Evolutionary conservation across 148 eudicot genomes (phyloP), one percentile per base, ranked within the genome.

Genomic region (Rhododendron molle): DNA sequence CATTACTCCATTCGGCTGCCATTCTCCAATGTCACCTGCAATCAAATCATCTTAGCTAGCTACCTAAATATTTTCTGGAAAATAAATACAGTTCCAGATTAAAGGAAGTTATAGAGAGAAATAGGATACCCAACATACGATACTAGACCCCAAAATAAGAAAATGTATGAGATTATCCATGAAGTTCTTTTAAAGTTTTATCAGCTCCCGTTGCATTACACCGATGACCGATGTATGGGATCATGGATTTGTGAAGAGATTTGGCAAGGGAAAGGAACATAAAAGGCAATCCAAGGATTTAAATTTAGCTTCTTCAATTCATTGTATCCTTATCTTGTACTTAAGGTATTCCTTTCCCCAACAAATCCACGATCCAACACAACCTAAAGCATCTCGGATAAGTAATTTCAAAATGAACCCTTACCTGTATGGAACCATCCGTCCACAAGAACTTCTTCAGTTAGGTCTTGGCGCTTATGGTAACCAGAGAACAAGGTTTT

Each of bases 381-480:
- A 26, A 46, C 26, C n/a, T 23, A 36, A 23, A 83, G 78, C 85
- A n/a, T 83, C 40, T 18, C 28, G 26, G 58, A 18, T 67, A 54
- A 67, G 15, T 71, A 28, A 67, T 28, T n/a, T 71, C 30, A 28
- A 26, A 28, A 38, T 16, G 50, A 40, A n/a, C 15, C 36, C 72
- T 85, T 88, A 97, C 99, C 99, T 83, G 99, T 95, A 88, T 94
- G 99, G 85, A 97, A 95, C 99, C 99, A 97, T 47, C 98, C 99
- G 82, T 94, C 98, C 7, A 94, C 90, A 62, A 93, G 46, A 78
- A 93, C 96, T 56, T 91, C 91, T 21, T 93, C 85, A 7, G 89
- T 93, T 78, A 97, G 92, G 91, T 97, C 99, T 30, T 82, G 89
- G 73, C 98, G 93, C 78, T 97, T 97, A 84, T 95, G 89, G 81